Evolutionary conservation across 2,329 filamentous ascomycete genomes (phyloP).

Genomic region (Aspergillus sp.): DNA sequence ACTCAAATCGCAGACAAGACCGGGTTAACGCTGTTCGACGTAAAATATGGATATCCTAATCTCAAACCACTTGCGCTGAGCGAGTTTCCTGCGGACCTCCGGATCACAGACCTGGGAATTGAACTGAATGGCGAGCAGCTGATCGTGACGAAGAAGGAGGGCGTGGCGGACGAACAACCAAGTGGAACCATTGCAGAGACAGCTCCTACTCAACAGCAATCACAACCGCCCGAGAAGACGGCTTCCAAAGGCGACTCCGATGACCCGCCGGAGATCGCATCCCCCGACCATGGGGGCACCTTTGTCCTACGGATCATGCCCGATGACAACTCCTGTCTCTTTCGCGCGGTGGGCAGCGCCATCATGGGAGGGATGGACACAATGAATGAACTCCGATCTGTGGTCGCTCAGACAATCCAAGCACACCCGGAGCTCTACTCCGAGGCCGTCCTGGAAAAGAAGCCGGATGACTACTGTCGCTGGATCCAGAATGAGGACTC

Average conservation of each 20-base stretch:
- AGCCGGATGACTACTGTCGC: conserved; percentile 71
- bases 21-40: conserved; percentile 62
- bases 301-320: conserved; percentile 87
- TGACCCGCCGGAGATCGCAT: conserved; percentile 61
- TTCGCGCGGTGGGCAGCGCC: conserved; percentile 80
- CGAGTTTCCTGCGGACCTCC: conserved; percentile 48
- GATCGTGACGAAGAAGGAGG: conserved; percentile 55
- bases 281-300: conserved; percentile 55
- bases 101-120: conserved; percentile 56
- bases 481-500: conserved; percentile 77
- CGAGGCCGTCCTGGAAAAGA: conserved; percentile 70
- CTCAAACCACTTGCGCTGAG: conserved; percentile 62
- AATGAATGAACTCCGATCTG: conserved; percentile 69
- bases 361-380: conserved; percentile 66
- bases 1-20: conserved; percentile 56
- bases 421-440: conserved; percentile 69
- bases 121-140: conserved; percentile 68
- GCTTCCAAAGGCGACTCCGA: conserved; percentile 45
- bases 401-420: conserved; percentile 78
- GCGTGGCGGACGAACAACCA: conserved; percentile 8
- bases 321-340: conserved; percentile 93
- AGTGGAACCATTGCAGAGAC: conserved; percentile 5
- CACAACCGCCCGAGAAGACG: conserved; percentile 15
- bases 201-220: conserved; percentile 11
- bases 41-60: conserved; percentile 84